Conservation (phyloP, 202 grass and related monocot species). For the Musa balbisiana region DNA sequence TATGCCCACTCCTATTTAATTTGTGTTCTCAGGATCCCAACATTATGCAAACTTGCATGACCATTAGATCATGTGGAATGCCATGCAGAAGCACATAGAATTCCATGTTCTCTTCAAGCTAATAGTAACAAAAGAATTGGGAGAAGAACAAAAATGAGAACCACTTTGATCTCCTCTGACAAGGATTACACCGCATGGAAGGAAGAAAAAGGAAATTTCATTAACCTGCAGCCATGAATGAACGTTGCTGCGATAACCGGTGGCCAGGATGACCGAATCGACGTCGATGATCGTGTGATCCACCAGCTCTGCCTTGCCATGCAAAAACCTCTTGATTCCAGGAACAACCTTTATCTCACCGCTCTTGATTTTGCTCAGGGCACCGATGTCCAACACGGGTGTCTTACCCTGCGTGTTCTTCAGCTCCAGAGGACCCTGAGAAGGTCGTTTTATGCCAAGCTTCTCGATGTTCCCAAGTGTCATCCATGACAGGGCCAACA, state of each 20-base stretch:
- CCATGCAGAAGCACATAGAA: too few species aligned
- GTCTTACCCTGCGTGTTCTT: constrained; percentile 11
- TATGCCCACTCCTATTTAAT: too few species aligned
- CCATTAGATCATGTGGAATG: too few species aligned
- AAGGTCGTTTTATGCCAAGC: background rate
- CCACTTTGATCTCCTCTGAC: too few species aligned
- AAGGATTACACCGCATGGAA: background rate
- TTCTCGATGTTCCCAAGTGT: constrained; percentile 6
- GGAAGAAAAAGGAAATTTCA: background rate
- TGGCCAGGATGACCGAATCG: background rate
- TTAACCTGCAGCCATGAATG: constrained; percentile 7
- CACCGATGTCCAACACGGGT: background rate
- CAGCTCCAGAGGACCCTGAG: background rate
- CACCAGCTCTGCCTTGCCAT: background rate
- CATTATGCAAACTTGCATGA: too few species aligned
- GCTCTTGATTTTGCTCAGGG: background rate
- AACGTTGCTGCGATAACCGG: constrained; percentile 4
- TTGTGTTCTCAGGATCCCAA: too few species aligned
- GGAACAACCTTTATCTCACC: constrained; percentile 1
- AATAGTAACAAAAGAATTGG: too few species aligned
- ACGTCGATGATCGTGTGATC: background rate
- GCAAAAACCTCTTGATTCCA: background rate
- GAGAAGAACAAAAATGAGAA: too few species aligned
- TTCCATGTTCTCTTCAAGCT: too few species aligned
- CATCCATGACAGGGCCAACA: background rate